Percentiles rank a stretch among this genome's conserved stretches.
These are phyloP conservation scores for Suillus subaureus DNA, from an alignment of 768 basidiomycete species.

Conservation along the genomic window DNA sequence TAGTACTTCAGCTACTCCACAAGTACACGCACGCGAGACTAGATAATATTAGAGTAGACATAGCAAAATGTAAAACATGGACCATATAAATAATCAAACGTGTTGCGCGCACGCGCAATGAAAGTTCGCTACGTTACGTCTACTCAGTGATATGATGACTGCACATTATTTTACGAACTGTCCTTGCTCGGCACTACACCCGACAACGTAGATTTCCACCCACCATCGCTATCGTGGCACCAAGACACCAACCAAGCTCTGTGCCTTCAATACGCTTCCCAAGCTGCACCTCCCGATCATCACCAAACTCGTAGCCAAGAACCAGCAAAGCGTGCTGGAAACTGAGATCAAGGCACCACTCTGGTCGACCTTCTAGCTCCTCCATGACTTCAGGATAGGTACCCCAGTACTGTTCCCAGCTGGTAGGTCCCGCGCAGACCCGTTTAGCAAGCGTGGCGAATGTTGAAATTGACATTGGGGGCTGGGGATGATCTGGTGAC, in stretches of 20 bases:
- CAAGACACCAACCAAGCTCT: conserved; percentile 93
- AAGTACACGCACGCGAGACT: background rate
- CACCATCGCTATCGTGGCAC: conserved; percentile 79
- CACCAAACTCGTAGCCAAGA: conserved; percentile 88
- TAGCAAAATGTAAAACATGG: background rate
- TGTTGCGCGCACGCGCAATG: background rate
- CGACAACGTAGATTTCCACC: conserved; percentile 60
- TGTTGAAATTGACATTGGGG: conserved; percentile 51
- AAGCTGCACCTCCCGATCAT: conserved; percentile 65
- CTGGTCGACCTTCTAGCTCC: conserved; percentile 82
- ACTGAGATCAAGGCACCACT: conserved; percentile 95
- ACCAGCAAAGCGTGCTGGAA: conserved; percentile 90
- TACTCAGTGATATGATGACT: background rate
- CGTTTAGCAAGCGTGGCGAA: conserved; percentile 64
- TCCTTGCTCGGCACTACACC: conserved; percentile 21
- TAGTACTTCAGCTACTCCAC: background rate
- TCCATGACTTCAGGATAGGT: conserved; percentile 48
- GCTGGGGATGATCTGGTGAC: conserved; percentile 24
- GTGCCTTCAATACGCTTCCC: conserved; percentile 89
- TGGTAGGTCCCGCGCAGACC: conserved; percentile 70
- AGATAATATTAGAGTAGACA: background rate
- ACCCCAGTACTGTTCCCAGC: conserved; percentile 60
- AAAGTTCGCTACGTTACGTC: background rate
- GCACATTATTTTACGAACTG: background rate
- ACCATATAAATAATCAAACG: background rate